Conservation (phyloP, 441 rosid genomes). For the Erodium texanum region DNA sequence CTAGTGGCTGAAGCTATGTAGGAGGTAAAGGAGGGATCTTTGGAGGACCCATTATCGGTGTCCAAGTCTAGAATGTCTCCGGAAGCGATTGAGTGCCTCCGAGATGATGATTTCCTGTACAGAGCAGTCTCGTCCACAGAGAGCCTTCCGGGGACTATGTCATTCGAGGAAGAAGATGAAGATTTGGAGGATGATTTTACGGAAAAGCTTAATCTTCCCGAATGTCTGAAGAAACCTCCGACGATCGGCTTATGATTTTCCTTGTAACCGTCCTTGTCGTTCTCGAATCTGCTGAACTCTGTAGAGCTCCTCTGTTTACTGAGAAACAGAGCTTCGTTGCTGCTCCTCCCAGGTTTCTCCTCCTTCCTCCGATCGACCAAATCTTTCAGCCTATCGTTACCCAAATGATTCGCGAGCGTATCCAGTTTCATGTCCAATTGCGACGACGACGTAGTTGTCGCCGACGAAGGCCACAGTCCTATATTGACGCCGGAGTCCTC, state of each 20-base stretch:
- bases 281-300: slow-evolving; percentile 4
- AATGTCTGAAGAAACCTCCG: not conserved
- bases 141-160: not conserved
- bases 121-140: not conserved
- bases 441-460: not conserved
- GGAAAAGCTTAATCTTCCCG: not conserved
- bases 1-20: not conserved
- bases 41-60: not conserved
- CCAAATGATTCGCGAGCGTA: not conserved
- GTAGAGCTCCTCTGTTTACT: not conserved
- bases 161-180: not conserved
- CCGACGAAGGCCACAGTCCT: not conserved
- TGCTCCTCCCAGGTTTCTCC: not conserved
- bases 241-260: not conserved
- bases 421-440: not conserved
- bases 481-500: not conserved
- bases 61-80: not conserved
- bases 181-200: slow-evolving; percentile 1
- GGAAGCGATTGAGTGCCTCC: not conserved
- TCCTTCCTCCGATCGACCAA: not conserved
- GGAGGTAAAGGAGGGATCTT: not conserved
- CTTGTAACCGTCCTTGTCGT: not conserved
- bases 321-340: slow-evolving; percentile 2
- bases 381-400: not conserved
- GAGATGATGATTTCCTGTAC: not conserved